These are phyloP conservation scores for Talaromyces sp. DNA, from an alignment of 2,329 filamentous ascomycete species.

Conservation along the genomic window DNA sequence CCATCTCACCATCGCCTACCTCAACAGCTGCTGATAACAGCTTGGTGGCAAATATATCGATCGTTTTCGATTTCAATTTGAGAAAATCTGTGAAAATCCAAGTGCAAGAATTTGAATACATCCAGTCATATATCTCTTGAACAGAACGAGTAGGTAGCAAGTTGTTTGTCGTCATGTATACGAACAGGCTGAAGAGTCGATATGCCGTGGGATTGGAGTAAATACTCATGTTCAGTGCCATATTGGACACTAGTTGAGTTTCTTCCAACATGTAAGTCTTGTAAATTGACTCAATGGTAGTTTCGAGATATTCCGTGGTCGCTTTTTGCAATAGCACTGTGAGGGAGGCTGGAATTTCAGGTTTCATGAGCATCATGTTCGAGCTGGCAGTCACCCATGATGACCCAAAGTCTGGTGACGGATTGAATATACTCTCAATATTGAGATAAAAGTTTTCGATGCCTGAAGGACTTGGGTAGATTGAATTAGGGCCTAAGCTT, in stretches of 20 bases:
- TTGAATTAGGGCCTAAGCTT: not conserved
- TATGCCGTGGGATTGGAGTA: not conserved
- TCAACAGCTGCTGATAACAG: not conserved
- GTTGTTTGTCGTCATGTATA: not conserved
- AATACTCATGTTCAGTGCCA: not conserved
- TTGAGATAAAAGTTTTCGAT: too few relatives aligned
- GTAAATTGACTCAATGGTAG: not conserved
- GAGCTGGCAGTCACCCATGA: not conserved
- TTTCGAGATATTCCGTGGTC: accelerated
- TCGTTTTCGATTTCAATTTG: not conserved
- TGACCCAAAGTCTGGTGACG: not conserved
- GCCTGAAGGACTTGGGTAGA: not conserved
- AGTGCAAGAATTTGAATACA: not conserved
- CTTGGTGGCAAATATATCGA: not conserved
- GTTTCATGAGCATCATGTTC: not conserved
- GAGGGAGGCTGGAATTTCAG: not conserved
- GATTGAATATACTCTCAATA: not conserved
- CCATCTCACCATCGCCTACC: not conserved
- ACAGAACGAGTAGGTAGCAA: accelerated
- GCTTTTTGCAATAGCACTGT: not conserved
- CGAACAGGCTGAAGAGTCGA: not conserved
- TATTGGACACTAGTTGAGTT: too few relatives aligned
- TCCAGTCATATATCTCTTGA: not conserved
- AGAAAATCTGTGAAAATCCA: not conserved
- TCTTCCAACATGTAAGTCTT: not conserved